A percentile compares a stretch with the other conserved stretches of the same genome.
Evolutionary conservation across 2,329 filamentous ascomycete species (phyloP).

Genomic region (Curvularia eragrostidis): DNA sequence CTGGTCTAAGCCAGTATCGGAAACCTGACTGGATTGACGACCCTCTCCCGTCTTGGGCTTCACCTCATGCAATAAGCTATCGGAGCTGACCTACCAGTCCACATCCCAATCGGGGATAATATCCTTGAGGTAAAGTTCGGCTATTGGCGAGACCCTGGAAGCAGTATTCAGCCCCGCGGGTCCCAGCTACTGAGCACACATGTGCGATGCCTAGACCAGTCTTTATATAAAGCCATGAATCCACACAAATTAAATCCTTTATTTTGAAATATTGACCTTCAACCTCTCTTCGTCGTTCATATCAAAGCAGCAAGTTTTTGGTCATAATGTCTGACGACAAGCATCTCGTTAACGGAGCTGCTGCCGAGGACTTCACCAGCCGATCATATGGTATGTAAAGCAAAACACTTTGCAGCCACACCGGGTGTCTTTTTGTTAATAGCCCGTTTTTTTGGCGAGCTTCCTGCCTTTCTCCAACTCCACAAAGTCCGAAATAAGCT

Average conservation of each 20-base stretch:
- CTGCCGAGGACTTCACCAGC: slow-evolving; percentile 28
- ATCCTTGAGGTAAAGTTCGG: background rate
- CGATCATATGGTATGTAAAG: slow-evolving; percentile 25
- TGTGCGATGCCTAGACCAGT: background rate
- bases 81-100: background rate
- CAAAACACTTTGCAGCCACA: background rate
- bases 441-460: background rate
- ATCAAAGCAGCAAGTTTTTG: background rate
- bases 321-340: slow-evolving; percentile 29
- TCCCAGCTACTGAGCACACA: background rate
- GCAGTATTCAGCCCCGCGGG: background rate
- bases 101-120: background rate
- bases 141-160: background rate
- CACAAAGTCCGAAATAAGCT: background rate
- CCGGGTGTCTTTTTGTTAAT: background rate
- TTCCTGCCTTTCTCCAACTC: background rate
- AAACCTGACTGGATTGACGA: background rate
- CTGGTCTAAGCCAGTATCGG: background rate
- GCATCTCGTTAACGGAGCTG: slow-evolving; percentile 25
- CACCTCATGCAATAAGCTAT: background rate
- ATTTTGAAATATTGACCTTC: background rate
- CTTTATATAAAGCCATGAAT: background rate
- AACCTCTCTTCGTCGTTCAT: background rate
- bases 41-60: background rate
- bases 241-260: background rate